Percentiles rank a stretch among this genome's conserved stretches.
Conservation (phyloP, 1,284 basidiomycete genomes). For the Ceratobasidium sp. region DNA sequence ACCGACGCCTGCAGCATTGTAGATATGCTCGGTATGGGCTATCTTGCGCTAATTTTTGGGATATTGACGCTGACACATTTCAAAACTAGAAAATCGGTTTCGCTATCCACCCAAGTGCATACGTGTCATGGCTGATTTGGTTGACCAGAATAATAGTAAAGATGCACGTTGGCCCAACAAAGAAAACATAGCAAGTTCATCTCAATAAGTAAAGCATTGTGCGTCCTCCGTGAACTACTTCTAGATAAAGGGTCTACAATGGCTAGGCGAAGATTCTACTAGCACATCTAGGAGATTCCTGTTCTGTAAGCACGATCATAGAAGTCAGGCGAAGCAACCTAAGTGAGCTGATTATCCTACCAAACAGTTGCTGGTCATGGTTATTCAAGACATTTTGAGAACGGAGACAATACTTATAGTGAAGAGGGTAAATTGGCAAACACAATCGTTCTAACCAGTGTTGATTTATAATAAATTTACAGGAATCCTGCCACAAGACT, state of each 20-base stretch:
- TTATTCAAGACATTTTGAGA: not conserved
- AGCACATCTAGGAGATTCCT: slow-evolving; percentile 14
- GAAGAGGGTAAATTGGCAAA: not conserved
- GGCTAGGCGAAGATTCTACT: slow-evolving; percentile 11
- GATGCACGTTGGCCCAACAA: slow-evolving; percentile 4
- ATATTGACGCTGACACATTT: too few species aligned
- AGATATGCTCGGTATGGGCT: slow-evolving; percentile 1
- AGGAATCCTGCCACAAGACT: slow-evolving; percentile 32
- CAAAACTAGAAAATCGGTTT: not conserved
- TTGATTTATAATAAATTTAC: not conserved
- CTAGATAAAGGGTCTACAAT: slow-evolving; percentile 18
- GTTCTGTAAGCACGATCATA: slow-evolving; percentile 26
- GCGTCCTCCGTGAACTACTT: too few species aligned
- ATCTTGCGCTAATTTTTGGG: too few species aligned
- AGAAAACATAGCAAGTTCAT: slow-evolving; percentile 5
- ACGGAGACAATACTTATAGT: not conserved
- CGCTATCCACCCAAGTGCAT: not conserved
- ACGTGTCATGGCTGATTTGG: slow-evolving; percentile 5
- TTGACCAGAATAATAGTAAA: not conserved
- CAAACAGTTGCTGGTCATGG: slow-evolving; percentile 9
- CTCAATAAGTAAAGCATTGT: too few species aligned
- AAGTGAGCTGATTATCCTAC: not conserved
- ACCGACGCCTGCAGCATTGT: not conserved
- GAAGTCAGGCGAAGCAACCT: too few species aligned
- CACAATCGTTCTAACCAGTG: not conserved